Evolutionary conservation across 139 green algal genomes (phyloP).

Genomic region (Mychonastes homosphaera): DNA sequence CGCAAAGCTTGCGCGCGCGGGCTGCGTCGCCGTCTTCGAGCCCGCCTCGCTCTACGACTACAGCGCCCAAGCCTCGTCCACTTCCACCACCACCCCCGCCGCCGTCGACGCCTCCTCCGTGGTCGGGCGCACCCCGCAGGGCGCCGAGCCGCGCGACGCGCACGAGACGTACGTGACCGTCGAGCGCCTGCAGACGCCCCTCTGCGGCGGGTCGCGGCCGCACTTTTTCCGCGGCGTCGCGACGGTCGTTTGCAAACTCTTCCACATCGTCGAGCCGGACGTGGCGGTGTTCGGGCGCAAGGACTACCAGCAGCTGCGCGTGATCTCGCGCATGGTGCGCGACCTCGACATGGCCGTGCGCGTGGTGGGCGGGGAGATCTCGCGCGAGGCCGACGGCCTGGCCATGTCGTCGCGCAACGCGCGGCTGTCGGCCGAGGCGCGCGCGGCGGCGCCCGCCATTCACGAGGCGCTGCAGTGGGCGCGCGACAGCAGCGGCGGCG

Average conservation of each 20-base stretch:
- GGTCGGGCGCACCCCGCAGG: constrained; percentile 45
- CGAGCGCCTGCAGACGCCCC: constrained; percentile 62
- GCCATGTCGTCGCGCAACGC: constrained; percentile 90
- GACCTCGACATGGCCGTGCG: constrained; percentile 85
- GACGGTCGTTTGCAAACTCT: constrained; percentile 93
- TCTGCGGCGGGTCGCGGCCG: constrained; percentile 76
- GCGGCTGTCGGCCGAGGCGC: constrained; percentile 51
- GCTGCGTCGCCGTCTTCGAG: constrained; percentile 69
- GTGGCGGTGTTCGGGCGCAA: constrained; percentile 88
- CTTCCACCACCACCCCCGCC: constrained; percentile 1
- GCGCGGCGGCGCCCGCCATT: constrained; percentile 50
- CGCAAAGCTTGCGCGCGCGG: constrained; percentile 46
- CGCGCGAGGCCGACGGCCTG: constrained; percentile 81
- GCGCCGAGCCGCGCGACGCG: constrained; percentile 21
- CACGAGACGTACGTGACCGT: constrained; percentile 80
- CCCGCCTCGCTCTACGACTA: constrained; percentile 59
- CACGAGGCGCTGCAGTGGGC: constrained; percentile 31
- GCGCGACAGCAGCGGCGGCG: too few species aligned
- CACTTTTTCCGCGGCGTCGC: constrained; percentile 96
- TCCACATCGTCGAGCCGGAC: constrained; percentile 93
- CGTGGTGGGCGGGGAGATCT: constrained; percentile 77
- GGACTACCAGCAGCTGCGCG: constrained; percentile 93
- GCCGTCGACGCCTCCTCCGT: constrained; percentile 34
- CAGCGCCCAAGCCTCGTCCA: constrained; percentile 11
- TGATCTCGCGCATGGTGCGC: constrained; percentile 78